Evolutionary conservation across 2,329 filamentous ascomycete species (phyloP).

Genomic region (Pezicula carpinea): DNA sequence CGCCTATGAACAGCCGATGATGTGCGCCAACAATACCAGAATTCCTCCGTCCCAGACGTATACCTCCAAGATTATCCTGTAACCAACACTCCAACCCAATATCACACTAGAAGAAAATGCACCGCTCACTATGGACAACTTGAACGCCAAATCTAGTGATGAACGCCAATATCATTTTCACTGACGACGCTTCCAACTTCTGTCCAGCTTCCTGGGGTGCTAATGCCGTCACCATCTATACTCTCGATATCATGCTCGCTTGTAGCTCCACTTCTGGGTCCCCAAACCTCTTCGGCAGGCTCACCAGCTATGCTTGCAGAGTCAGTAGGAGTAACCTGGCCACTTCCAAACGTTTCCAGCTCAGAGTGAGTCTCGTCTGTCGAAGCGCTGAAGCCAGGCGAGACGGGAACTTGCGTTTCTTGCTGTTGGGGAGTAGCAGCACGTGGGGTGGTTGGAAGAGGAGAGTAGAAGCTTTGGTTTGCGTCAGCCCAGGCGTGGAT

Average conservation of each 20-base stretch:
- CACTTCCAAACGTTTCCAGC: constrained; percentile 40
- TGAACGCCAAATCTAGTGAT: constrained; percentile 13
- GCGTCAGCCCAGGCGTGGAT: constrained; percentile 59
- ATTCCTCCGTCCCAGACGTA: no score
- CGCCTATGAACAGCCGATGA: no score
- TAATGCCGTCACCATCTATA: constrained; percentile 50
- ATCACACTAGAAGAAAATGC: no score
- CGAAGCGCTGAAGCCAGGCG: constrained; percentile 21
- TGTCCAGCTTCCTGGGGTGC: constrained; percentile 59
- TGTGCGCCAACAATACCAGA: no score
- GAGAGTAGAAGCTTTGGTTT: constrained; percentile 52
- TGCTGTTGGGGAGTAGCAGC: constrained; percentile 12
- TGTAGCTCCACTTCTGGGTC: constrained; percentile 31
- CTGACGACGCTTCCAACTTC: constrained; percentile 61
- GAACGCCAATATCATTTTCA: constrained; percentile 26
- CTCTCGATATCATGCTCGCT: constrained; percentile 52
- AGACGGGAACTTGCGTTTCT: constrained; percentile 11
- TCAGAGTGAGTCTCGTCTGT: constrained; percentile 14
- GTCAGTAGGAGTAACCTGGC: constrained; percentile 55
- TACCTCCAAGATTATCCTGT: no score
- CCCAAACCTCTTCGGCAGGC: constrained; percentile 37
- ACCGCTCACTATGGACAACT: no score
- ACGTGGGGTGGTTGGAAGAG: constrained; percentile 46
- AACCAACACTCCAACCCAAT: no score
- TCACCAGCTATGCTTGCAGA: constrained; percentile 51